These are phyloP conservation scores for Euphorbia peplus DNA, from an alignment of 345 rosid species.

Conservation along the genomic window DNA sequence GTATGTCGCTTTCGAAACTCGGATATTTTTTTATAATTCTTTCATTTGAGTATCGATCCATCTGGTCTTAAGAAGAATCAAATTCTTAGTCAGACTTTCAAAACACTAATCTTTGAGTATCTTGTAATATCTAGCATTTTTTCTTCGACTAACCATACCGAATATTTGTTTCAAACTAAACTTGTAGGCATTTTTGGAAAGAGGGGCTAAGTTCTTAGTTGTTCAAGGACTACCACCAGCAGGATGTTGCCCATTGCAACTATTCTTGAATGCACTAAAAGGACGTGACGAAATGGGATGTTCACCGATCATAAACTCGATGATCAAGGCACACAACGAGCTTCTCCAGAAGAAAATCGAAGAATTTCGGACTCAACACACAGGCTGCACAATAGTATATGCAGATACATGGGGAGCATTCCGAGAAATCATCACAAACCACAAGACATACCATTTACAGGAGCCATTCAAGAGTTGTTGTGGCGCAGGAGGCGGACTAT, in stretches of 20 bases:
- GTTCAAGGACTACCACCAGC: slow-evolving; percentile 47
- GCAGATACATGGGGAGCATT: slow-evolving; percentile 38
- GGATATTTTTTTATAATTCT: no score
- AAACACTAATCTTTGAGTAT: no score
- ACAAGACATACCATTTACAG: slow-evolving; percentile 17
- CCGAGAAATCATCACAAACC: slow-evolving; percentile 23
- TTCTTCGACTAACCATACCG: neutral
- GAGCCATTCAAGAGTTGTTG: slow-evolving; percentile 44
- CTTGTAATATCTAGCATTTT: no score
- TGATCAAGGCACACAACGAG: slow-evolving; percentile 33
- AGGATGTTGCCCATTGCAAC: slow-evolving; percentile 39
- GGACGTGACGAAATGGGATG: slow-evolving; percentile 37
- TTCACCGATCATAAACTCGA: slow-evolving; percentile 18
- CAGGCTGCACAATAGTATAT: slow-evolving; percentile 15
- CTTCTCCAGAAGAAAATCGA: slow-evolving; percentile 32
- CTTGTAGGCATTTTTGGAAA: slow-evolving; percentile 31
- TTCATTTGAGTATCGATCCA: no score
- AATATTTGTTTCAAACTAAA: neutral
- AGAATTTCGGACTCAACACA: slow-evolving; percentile 9
- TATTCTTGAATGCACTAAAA: slow-evolving; percentile 5
- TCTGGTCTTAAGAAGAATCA: no score
- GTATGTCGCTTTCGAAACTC: slow-evolving; percentile 12
- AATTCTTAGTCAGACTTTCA: no score
- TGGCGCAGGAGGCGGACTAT: slow-evolving; percentile 30
- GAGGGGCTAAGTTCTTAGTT: slow-evolving; percentile 41